Evolutionary conservation across 768 basidiomycete genomes (phyloP), one percentile per base, ranked within the genome.

Genomic region (Brasilioporus rufonigricans): DNA sequence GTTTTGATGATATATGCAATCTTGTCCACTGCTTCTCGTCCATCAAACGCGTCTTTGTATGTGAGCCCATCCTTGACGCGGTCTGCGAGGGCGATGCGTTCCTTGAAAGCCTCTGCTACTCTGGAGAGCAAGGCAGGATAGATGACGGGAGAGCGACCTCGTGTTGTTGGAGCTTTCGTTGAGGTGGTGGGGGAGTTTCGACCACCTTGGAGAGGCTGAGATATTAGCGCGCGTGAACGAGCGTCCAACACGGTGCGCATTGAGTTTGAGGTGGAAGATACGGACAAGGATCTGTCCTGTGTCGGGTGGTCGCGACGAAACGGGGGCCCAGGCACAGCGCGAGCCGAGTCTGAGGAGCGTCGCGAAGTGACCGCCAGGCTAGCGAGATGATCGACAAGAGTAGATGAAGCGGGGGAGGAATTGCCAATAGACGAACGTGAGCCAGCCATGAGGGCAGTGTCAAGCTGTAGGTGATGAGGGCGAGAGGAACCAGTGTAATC

Each of bases 1-100:
- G 97, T 98, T 74, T 95, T 95, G 80, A 98, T 97, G 68, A 99
- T 96, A 67, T 97, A 93, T 14, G 93, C 89, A 60, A 99, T 92
- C 74, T 93, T 92, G 72, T 95, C 93, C 36, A 99, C 96, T 1
- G 97, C 97, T 65, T 96, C 93, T 24, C 95, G 86, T 5, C 97
- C 97, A 68, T 98, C 95, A 63, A 99, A 99, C 2, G 93, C 85
- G 64, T 95, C 93, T 65, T 91, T 93, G 76, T 98, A 99, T 6
- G 92, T 92, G 61, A 99, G 81, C 2, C 93, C 95, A 66, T 99
- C 95, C 71, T 99, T 99, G 71, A 89, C 73, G 49, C 89, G 81
- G 73, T 98, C 95, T 11, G 82, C 67, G 44, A 93, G 74, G 13
- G 76, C 64, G 64, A 98, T 85, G 43, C 93, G 87, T 55, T 89